Evolutionary conservation across 306 rosid genomes (phyloP).

Genomic region (Prosopis cineraria): DNA sequence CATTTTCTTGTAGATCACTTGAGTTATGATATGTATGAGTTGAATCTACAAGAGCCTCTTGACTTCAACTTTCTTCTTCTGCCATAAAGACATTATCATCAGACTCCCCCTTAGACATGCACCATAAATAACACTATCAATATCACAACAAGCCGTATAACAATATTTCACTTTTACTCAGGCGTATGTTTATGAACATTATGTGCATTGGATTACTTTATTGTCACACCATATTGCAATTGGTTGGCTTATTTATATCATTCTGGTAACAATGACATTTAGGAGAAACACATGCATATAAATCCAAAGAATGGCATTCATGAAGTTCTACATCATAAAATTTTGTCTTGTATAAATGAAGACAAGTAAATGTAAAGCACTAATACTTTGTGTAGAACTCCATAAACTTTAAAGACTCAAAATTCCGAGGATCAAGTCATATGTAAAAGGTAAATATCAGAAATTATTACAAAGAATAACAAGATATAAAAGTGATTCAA

Average conservation of each 20-base stretch:
- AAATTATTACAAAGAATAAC: not conserved
- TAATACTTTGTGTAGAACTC: not conserved
- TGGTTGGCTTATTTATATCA: not conserved
- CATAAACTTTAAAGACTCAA: not conserved
- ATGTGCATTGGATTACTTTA: not conserved
- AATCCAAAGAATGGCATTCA: not conserved
- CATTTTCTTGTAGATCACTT: too few species aligned
- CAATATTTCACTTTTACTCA: not conserved
- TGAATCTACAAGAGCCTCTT: too few species aligned
- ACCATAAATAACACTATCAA: too few species aligned
- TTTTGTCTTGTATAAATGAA: not conserved
- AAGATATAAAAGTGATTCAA: slow-evolving; percentile 3
- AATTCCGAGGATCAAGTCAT: not conserved
- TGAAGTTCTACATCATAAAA: not conserved
- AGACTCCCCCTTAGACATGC: too few species aligned
- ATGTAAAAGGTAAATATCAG: not conserved
- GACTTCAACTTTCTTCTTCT: too few species aligned
- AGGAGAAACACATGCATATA: not conserved
- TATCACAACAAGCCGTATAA: too few species aligned
- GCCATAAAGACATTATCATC: too few species aligned
- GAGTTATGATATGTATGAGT: too few species aligned
- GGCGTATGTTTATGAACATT: not conserved
- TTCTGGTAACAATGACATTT: not conserved
- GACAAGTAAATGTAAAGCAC: not conserved
- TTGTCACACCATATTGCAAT: not conserved